Base-by-base conservation (phyloP, 352 stramenopile genomes). In the Globisporangium rhizosaccharum region DNA sequence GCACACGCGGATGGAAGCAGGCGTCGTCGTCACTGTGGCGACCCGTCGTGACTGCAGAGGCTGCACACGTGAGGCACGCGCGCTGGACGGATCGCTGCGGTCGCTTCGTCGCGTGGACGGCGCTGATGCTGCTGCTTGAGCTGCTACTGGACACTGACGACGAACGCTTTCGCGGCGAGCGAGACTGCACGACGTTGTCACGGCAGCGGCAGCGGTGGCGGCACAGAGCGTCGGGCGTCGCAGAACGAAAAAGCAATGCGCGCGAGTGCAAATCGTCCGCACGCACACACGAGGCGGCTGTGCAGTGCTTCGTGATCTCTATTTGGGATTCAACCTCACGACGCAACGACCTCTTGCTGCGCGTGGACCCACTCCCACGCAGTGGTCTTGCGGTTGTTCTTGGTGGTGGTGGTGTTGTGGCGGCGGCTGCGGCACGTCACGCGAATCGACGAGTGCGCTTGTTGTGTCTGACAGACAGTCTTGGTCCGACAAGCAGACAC, bases 301-400 rank as follows among this genome's bases (percentile, higher is more conserved):
- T 49, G 37, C 23, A 25, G 36, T 44, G 46, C 54, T 59, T 60
- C 52, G 51, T 60, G 53, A 45, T 65, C 59, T 65, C 59, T 65
- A 65, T 65, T 65, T 65, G 52, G 33, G 33, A 53, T 59, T 60
- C 52, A 65, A 60, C 36, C 52, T 65, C 59, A 59, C 59, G 59
- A 54, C 55, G 50, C 57, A 62, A 57, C 47, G 54, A 50, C 48
- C 51, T 42, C 47, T 62, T n/a, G 41, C 41, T 46, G 41, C 41
- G 18, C 41, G 41, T 46, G 14, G 18, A n/a, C 39, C 12, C 12
- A 44, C 17, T 17, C 12, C 9, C 12, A 44, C 39, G 39, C 39
- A 44, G 28, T 33, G 28, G 28, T 33, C 28, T 33, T 33, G 28
- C 28, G 28, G 28, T 2, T 39, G 8, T 1, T 53, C 48, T 8